Conservation (phyloP, 164 flowering plant genomes). For the Cinnamomum micranthum region DNA sequence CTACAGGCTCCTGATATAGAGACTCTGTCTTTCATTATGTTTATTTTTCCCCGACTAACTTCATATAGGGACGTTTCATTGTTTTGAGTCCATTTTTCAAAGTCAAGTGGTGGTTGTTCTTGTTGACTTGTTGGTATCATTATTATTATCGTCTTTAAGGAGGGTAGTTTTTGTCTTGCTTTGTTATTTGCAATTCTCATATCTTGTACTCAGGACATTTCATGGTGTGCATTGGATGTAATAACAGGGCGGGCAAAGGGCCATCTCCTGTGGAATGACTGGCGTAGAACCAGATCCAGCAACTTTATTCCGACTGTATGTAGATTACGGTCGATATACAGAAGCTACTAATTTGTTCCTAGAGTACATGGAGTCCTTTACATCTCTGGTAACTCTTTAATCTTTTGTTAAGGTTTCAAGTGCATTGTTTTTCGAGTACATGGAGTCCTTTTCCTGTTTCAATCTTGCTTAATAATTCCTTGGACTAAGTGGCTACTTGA, state of each 20-base stretch:
- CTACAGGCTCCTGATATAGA: background rate
- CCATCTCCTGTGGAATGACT: conserved; percentile 68
- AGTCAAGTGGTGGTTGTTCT: too few species aligned
- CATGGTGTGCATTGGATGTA: conserved; percentile 8
- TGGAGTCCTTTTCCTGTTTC: background rate
- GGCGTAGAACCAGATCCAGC: conserved; percentile 82
- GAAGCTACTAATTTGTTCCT: conserved; percentile 84
- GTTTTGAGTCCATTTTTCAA: too few species aligned
- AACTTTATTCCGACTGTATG: conserved; percentile 70
- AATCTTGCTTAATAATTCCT: background rate
- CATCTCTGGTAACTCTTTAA: conserved; percentile 51
- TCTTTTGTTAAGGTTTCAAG: background rate
- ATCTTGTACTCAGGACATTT: background rate
- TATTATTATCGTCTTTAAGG: too few species aligned
- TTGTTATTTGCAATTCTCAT: too few species aligned
- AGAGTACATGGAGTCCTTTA: conserved; percentile 64
- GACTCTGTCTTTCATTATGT: background rate
- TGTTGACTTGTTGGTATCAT: too few species aligned
- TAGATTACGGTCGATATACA: conserved; percentile 68
- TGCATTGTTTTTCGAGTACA: background rate
- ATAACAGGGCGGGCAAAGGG: conserved; percentile 56
- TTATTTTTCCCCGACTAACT: too few species aligned
- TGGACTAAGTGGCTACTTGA: background rate
- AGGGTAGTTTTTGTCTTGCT: too few species aligned
- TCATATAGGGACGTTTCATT: too few species aligned